Base-by-base conservation (phyloP, 352 stramenopile species). In the Phytophthora uliginosa region DNA sequence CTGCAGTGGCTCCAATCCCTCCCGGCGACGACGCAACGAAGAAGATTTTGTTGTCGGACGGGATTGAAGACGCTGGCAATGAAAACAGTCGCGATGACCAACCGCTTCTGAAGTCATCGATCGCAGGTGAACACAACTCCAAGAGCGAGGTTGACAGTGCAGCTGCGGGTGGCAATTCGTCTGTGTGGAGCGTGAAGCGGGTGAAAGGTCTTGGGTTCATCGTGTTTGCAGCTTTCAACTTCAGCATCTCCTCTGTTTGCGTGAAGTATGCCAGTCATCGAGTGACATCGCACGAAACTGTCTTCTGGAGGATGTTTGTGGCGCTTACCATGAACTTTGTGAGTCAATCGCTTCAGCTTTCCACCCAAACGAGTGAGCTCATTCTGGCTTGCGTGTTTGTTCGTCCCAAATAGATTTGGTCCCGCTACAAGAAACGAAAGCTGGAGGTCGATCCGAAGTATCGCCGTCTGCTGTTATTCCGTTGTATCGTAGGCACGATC, bases 361-460 rank as follows among this genome's bases (percentile, higher is more conserved):
- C 17, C 2, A 24, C 20, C 34, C n/a, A 10, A 50, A 50, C 42
- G 8, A 50, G 42, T 20, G 7, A 9, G 24, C 42, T 50, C 18
- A 24, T 24, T 22, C 15, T 48, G 15, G 3, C 18, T 3, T 48
- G 40, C 18, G 17, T 13, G 3, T 53, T 48, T 53, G 20, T 15
- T 53, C 20, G 2, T 53, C 3, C 0, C n/a, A 10, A 38, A 28
- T 54, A 56, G 50, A 12, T 56, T 13, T 56, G 50, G 50, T 56
- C 24, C 15, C 50, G 26, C 50, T 56, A 36, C 24, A 56, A 56
- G 50, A 56, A 56, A 36, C 50, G 24, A 12, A 56, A 20, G 7
- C 50, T 56, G 24, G 50, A 36, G 13, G 50, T 56, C 24, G 50
- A 56, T 56, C 26, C 50, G n/a, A 56, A 56, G 50, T 56, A 56